Evolutionary conservation across 2,329 filamentous ascomycete species (phyloP).

Genomic region (Huntiella abstrusa): DNA sequence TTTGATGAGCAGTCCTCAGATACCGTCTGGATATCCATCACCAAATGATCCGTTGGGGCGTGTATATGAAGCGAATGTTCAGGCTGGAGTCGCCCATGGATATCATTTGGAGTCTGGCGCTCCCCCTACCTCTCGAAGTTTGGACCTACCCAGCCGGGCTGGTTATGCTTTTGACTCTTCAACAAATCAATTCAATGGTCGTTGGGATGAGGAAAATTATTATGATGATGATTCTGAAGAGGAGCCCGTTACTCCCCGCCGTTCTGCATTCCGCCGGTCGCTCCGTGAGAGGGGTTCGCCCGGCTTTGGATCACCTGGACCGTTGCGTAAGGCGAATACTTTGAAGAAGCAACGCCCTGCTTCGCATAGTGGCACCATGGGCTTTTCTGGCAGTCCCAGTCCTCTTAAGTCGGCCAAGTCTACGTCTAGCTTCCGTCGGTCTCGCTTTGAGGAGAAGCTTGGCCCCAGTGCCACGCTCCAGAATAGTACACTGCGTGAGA

Average conservation of each 20-base stretch:
- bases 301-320: no score
- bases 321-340: background rate
- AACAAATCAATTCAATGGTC: no score
- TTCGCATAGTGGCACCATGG: background rate
- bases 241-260: no score
- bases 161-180: no score
- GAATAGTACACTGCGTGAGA: conserved; percentile 11
- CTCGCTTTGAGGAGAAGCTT: background rate
- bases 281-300: no score
- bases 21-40: conserved; percentile 1
- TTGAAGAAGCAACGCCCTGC: background rate
- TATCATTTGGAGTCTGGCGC: background rate
- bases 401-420: background rate
- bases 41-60: conserved; percentile 7
- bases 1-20: conserved; percentile 2
- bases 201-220: no score
- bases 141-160: no score
- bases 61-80: conserved; percentile 7
- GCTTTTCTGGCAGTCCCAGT: background rate
- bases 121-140: no score
- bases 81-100: conserved; percentile 5
- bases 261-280: no score
- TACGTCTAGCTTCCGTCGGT: conserved; percentile 10
- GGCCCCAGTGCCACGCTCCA: background rate
- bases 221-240: no score